These are phyloP conservation scores for Fistulinella cinereoalba DNA, from an alignment of 1,284 basidiomycete species.

Conservation along the genomic window DNA sequence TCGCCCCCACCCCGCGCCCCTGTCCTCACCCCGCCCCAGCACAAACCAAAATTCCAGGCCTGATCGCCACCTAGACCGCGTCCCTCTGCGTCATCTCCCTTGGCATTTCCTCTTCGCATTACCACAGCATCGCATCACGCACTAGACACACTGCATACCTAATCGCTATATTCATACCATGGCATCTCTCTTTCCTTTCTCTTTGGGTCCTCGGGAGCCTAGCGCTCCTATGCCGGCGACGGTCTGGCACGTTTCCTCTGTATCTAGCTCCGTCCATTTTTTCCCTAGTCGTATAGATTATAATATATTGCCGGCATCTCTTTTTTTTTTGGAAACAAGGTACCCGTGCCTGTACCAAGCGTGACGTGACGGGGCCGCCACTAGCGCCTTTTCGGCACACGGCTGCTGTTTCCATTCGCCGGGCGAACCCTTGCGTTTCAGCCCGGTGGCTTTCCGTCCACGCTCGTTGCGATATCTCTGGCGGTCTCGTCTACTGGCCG, in stretches of 20 bases:
- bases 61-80: conserved; percentile 18
- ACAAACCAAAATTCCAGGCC: conserved; percentile 35
- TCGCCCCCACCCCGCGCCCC: background rate
- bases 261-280: conserved; percentile 19
- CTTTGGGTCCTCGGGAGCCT: conserved; percentile 19
- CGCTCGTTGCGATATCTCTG: no score
- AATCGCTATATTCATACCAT: conserved; percentile 34
- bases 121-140: conserved; percentile 31
- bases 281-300: conserved; percentile 27
- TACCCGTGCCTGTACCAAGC: conserved; percentile 4
- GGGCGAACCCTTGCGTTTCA: no score
- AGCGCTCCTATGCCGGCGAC: conserved; percentile 15
- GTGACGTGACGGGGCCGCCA: background rate
- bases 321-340: background rate
- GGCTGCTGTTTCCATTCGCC: no score
- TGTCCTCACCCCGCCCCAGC: conserved; percentile 7
- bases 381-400: no score
- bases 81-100: conserved; percentile 1
- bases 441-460: no score
- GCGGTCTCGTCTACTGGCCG: no score
- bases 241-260: conserved; percentile 13
- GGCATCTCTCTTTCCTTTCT: conserved; percentile 15
- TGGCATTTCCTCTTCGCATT: conserved; percentile 19
- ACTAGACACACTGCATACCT: conserved; percentile 36
- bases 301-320: conserved; percentile 23